phyloP scores from a whole-genome alignment of 2,329 filamentous ascomycete species.

The Fusarium coffeatum region DNA sequence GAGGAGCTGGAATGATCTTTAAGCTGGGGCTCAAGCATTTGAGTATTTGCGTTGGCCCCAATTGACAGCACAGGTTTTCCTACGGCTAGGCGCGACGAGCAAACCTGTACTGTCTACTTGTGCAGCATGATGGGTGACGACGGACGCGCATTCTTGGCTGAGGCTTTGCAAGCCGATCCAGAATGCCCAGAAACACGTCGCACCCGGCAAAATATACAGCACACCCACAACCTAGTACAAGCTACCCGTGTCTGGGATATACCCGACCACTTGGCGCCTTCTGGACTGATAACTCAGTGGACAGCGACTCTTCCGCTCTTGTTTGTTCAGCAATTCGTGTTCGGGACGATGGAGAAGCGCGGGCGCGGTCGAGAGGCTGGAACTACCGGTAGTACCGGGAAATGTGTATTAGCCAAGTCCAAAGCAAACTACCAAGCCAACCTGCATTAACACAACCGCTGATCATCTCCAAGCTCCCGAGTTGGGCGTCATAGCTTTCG shows the following conservation, averaged over 20 bases:
- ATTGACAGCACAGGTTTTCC: background rate
- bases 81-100: background rate
- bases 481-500: constrained; percentile 10
- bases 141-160: background rate
- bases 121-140: background rate
- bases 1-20: background rate
- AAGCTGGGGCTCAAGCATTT: background rate
- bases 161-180: background rate
- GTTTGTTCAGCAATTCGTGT: background rate
- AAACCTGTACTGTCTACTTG: background rate
- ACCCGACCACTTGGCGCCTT: background rate
- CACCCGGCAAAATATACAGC: background rate
- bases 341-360: background rate
- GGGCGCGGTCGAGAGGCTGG: background rate
- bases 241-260: background rate
- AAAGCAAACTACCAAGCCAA: background rate
- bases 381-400: constrained; percentile 23
- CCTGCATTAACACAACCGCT: background rate
- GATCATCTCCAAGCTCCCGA: background rate
- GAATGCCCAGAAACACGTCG: background rate
- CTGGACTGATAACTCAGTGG: background rate
- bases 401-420: constrained; percentile 1
- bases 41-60: background rate
- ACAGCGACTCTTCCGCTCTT: background rate
- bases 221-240: background rate